Evolutionary conservation across 2,329 filamentous ascomycete genomes (phyloP).

Genomic region (Epichloe gansuensis): DNA sequence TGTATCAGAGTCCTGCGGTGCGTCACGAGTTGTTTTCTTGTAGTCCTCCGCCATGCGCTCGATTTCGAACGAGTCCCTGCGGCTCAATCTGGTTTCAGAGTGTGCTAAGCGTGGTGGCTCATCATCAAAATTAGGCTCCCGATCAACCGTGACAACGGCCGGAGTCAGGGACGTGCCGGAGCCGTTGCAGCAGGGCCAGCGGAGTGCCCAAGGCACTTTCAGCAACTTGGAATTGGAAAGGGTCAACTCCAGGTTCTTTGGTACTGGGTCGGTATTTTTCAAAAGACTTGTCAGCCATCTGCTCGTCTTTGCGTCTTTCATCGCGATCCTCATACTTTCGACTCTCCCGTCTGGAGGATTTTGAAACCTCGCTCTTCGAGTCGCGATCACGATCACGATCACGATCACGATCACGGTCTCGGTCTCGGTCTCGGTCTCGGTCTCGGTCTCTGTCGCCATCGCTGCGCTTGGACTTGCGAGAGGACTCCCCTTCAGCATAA

Average conservation of each 20-base stretch:
- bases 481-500: slow-evolving; percentile 12
- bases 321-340: slow-evolving; percentile 14
- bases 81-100: slow-evolving; percentile 30
- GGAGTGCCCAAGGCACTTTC: slow-evolving; percentile 27
- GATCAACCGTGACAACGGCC: slow-evolving; percentile 39
- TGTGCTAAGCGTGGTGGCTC: slow-evolving; percentile 17
- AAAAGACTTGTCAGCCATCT: slow-evolving; percentile 15
- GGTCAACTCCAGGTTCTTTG: slow-evolving; percentile 28
- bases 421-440: slow-evolving; percentile 16
- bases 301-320: slow-evolving; percentile 17
- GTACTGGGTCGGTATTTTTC: slow-evolving; percentile 9
- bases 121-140: slow-evolving; percentile 38
- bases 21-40: slow-evolving; percentile 12
- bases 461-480: slow-evolving; percentile 11
- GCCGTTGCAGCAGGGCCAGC: background rate
- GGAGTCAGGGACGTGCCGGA: slow-evolving; percentile 32
- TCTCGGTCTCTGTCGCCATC: slow-evolving; percentile 17
- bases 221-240: slow-evolving; percentile 46
- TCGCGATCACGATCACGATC: slow-evolving; percentile 19
- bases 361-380: slow-evolving; percentile 14
- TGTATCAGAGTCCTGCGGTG: slow-evolving; percentile 10
- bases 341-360: slow-evolving; percentile 13
- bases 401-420: slow-evolving; percentile 6
- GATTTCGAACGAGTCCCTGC: slow-evolving; percentile 37
- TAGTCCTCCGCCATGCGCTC: slow-evolving; percentile 23